A percentile compares a stretch with the other conserved stretches of the same genome.
These are phyloP conservation scores for Davidsoniella eucalypti DNA, from an alignment of 2,329 filamentous ascomycete genomes.

Conservation along the genomic window DNA sequence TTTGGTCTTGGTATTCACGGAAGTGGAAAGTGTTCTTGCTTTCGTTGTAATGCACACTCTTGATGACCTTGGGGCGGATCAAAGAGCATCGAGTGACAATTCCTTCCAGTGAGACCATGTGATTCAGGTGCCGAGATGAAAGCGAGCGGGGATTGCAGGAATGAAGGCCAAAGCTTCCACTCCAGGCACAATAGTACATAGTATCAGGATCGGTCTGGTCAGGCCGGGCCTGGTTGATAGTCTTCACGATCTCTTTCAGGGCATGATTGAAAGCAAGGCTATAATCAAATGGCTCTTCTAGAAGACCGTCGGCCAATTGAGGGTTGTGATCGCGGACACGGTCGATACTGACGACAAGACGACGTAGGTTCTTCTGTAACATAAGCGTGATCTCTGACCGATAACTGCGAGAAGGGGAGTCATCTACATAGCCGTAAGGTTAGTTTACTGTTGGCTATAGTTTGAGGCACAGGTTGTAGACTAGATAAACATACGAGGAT, in stretches of 20 bases:
- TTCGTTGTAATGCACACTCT: slow-evolving; percentile 94
- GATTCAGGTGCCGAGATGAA: slow-evolving; percentile 76
- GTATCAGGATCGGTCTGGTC: slow-evolving; percentile 64
- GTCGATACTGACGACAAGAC: slow-evolving; percentile 63
- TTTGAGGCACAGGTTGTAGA: background rate
- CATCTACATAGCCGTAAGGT: slow-evolving; percentile 22
- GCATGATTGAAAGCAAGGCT: slow-evolving; percentile 77
- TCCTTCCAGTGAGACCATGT: slow-evolving; percentile 93
- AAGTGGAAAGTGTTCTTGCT: slow-evolving; percentile 72
- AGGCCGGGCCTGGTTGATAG: slow-evolving; percentile 57
- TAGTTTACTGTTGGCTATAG: background rate
- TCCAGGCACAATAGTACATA: slow-evolving; percentile 92
- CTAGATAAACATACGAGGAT: slow-evolving; percentile 49
- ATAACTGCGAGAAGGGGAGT: slow-evolving; percentile 52
- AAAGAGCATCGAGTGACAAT: slow-evolving; percentile 94
- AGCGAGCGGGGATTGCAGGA: slow-evolving; percentile 88
- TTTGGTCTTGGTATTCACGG: slow-evolving; percentile 87
- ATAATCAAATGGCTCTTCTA: slow-evolving; percentile 78
- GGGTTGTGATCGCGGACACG: slow-evolving; percentile 77
- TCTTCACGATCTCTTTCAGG: slow-evolving; percentile 73
- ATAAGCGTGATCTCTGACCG: slow-evolving; percentile 73
- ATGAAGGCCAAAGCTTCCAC: slow-evolving; percentile 88
- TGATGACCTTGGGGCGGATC: slow-evolving; percentile 91
- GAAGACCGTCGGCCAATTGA: slow-evolving; percentile 62
- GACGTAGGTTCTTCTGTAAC: slow-evolving; percentile 49